Evolutionary conservation across 352 stramenopile species (phyloP).

Genomic region (Globisporangium canariense): DNA sequence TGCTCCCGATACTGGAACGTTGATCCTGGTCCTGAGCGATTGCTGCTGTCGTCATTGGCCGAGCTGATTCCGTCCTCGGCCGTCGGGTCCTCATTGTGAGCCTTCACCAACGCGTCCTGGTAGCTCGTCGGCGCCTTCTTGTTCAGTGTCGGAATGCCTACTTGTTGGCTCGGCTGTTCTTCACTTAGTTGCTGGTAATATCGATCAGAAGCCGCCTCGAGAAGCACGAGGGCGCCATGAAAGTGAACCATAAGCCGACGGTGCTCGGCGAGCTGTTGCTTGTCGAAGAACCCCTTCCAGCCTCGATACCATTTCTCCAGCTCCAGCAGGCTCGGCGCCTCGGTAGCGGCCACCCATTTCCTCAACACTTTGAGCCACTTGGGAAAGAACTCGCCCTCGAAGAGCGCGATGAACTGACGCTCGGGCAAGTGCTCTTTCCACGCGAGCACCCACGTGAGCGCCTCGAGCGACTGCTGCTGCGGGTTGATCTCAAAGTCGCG

Average conservation of each 20-base stretch:
- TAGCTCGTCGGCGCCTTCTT: slow-evolving; percentile 53
- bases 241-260: slow-evolving; percentile 75
- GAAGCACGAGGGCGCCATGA: slow-evolving; percentile 63
- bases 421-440: slow-evolving; percentile 70
- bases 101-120: slow-evolving; percentile 67
- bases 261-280: slow-evolving; percentile 48
- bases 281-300: slow-evolving; percentile 82
- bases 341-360: slow-evolving; percentile 51
- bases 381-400: slow-evolving; percentile 91
- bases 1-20: neutral
- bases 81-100: slow-evolving; percentile 20
- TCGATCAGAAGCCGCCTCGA: slow-evolving; percentile 43
- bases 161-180: neutral
- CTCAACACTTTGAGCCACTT: slow-evolving; percentile 87
- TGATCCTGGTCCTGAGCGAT: neutral
- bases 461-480: slow-evolving; percentile 61
- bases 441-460: slow-evolving; percentile 65
- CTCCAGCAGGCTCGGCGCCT: slow-evolving; percentile 48
- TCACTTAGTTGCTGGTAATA: slow-evolving; percentile 2
- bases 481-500: slow-evolving; percentile 83
- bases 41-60: slow-evolving; percentile 14
- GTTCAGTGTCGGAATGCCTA: slow-evolving; percentile 50
- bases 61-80: slow-evolving; percentile 19
- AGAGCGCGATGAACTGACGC: slow-evolving; percentile 71
- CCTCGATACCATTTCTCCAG: slow-evolving; percentile 82